Evolutionary conservation across 805 yeast species (phyloP).

Genomic region (Groenewaldozyma tartarivorans): DNA sequence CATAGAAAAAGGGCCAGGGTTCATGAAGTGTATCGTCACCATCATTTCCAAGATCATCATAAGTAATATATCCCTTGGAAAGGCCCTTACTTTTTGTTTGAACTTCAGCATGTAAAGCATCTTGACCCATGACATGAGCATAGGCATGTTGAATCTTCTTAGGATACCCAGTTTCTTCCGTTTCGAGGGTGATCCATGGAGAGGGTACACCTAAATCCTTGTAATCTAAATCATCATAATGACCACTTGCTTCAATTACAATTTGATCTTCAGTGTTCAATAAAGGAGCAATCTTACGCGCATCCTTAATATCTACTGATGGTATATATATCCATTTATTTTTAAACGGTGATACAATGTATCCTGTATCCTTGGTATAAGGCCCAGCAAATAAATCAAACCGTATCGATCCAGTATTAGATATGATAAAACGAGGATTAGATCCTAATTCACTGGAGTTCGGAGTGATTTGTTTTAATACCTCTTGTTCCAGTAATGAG

Average conservation of each 20-base stretch:
- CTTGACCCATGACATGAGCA: slow-evolving; percentile 1
- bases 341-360: slow-evolving; percentile 74
- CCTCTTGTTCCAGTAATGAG: slow-evolving; percentile 44
- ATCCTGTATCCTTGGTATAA: slow-evolving; percentile 71
- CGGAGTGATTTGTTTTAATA: slow-evolving; percentile 36
- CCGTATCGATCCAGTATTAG: slow-evolving; percentile 83
- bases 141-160: background rate
- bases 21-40: slow-evolving; percentile 78
- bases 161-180: background rate
- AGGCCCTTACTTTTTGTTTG: slow-evolving; percentile 22
- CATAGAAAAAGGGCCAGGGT: slow-evolving; percentile 45
- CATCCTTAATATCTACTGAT: slow-evolving; percentile 48
- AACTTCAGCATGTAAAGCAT: background rate
- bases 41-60: slow-evolving; percentile 72
- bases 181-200: slow-evolving; percentile 4
- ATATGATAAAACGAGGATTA: slow-evolving; percentile 43
- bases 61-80: slow-evolving; percentile 59
- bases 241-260: slow-evolving; percentile 4
- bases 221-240: slow-evolving; percentile 7
- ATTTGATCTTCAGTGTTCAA: slow-evolving; percentile 52
- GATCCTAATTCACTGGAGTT: slow-evolving; percentile 22
- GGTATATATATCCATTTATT: slow-evolving; percentile 67
- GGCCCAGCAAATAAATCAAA: slow-evolving; percentile 81
- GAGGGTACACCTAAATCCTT: slow-evolving; percentile 16
- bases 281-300: slow-evolving; percentile 41